Percentiles rank a stretch among this genome's conserved stretches.
These are phyloP conservation scores for Collariella sp. DNA, from an alignment of 495 filamentous ascomycete species.

Conservation along the genomic window DNA sequence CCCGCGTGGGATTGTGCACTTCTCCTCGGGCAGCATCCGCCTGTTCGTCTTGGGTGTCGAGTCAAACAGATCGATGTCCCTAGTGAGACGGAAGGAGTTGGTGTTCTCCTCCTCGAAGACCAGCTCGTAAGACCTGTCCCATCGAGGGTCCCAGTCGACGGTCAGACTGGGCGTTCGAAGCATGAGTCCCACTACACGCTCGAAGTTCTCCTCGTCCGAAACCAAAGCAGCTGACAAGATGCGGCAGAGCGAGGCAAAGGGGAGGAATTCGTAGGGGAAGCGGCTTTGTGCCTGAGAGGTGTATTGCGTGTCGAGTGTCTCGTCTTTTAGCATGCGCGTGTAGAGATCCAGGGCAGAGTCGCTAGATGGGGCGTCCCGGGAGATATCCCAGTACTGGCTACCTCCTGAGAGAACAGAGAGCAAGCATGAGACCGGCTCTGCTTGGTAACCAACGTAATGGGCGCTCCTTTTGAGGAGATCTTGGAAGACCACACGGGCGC, in stretches of 20 bases:
- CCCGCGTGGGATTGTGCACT: slow-evolving; percentile 48
- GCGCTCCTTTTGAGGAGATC: slow-evolving; percentile 54
- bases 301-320: slow-evolving; percentile 45
- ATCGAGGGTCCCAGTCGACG: slow-evolving; percentile 49
- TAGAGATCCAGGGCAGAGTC: slow-evolving; percentile 40
- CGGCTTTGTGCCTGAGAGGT: slow-evolving; percentile 57
- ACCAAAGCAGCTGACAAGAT: slow-evolving; percentile 29
- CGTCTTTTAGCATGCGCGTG: slow-evolving; percentile 46
- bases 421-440: slow-evolving; percentile 53
- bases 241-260: slow-evolving; percentile 53
- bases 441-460: slow-evolving; percentile 53
- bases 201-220: slow-evolving; percentile 43
- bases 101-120: slow-evolving; percentile 77
- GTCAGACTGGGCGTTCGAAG: slow-evolving; percentile 63
- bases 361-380: slow-evolving; percentile 23
- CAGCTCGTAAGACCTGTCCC: slow-evolving; percentile 51
- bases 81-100: slow-evolving; percentile 51
- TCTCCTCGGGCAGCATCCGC: slow-evolving; percentile 28
- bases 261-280: slow-evolving; percentile 81
- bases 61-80: slow-evolving; percentile 47
- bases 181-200: slow-evolving; percentile 47
- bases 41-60: slow-evolving; percentile 23
- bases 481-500: slow-evolving; percentile 52
- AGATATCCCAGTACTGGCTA: slow-evolving; percentile 47
- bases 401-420: slow-evolving; percentile 51